Conservation (phyloP, 148 eudicot genomes). For the Chenopodium quinoa region DNA sequence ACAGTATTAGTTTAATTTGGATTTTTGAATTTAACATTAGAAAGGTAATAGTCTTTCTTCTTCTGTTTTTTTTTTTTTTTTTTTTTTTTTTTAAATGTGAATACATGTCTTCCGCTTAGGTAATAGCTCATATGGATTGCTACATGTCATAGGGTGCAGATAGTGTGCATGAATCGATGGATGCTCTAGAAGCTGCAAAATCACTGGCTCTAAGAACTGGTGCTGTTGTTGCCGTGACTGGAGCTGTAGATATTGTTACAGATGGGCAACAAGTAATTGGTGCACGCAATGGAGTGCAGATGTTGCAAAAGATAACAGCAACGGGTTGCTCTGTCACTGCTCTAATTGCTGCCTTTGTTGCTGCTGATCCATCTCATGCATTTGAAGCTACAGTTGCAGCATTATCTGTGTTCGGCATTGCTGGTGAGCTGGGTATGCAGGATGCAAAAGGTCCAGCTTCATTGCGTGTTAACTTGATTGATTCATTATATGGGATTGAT, state of each 20-base stretch:
- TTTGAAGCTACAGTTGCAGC: slow-evolving; percentile 85
- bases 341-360: slow-evolving; percentile 78
- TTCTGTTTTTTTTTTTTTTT: too few relatives aligned
- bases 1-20: not conserved
- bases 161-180: slow-evolving; percentile 62
- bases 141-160: slow-evolving; percentile 59
- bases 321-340: slow-evolving; percentile 91
- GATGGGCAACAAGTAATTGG: slow-evolving; percentile 64
- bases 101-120: not conserved
- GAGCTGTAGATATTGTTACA: slow-evolving; percentile 77
- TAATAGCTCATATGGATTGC: not conserved
- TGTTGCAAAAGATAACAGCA: slow-evolving; percentile 83
- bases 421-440: slow-evolving; percentile 71
- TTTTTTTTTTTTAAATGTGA: not conserved
- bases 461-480: slow-evolving; percentile 65
- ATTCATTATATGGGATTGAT: slow-evolving; percentile 72
- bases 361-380: slow-evolving; percentile 53
- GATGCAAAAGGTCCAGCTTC: slow-evolving; percentile 84
- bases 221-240: slow-evolving; percentile 71
- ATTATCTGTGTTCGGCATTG: slow-evolving; percentile 66
- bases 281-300: slow-evolving; percentile 66
- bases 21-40: too few relatives aligned
- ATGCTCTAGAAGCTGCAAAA: slow-evolving; percentile 85
- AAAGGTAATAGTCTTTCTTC: not conserved
- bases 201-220: slow-evolving; percentile 57